A percentile compares a stretch with the other conserved stretches of the same genome.
phyloP scores from a whole-genome alignment of 2,329 filamentous ascomycete species.

The Fusarium sp. region DNA sequence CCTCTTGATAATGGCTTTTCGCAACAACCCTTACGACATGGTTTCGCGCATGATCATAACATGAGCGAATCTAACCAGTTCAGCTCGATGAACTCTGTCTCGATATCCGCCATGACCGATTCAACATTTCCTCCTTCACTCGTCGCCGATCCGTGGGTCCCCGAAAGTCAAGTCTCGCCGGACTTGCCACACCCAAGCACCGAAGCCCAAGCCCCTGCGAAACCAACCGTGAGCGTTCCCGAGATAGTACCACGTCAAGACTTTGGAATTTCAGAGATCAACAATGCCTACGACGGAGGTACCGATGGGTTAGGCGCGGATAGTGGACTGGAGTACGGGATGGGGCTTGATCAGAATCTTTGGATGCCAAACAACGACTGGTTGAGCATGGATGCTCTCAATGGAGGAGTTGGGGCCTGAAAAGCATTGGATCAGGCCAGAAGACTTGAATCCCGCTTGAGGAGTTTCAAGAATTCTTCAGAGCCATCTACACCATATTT shows the following conservation, averaged over 20 bases:
- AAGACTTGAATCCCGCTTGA: background rate
- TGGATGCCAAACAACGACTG: conserved; percentile 50
- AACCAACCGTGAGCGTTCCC: conserved; percentile 28
- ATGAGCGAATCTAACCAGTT: conserved; percentile 39
- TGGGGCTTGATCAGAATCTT: conserved; percentile 54
- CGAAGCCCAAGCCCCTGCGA: conserved; percentile 27
- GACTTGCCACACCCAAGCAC: conserved; percentile 35
- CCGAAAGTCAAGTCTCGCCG: conserved; percentile 44
- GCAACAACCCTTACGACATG: conserved; percentile 37
- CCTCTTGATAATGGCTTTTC: conserved; percentile 37
- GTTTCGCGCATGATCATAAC: conserved; percentile 45
- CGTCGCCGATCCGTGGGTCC: conserved; percentile 45
- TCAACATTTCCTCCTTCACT: conserved; percentile 47
- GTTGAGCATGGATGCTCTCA: conserved; percentile 48
- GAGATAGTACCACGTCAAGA: conserved; percentile 40
- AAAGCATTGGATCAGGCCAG: background rate
- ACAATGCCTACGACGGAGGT: conserved; percentile 62
- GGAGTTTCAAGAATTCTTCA: background rate
- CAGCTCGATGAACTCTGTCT: conserved; percentile 20
- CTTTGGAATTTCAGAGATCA: conserved; percentile 56
- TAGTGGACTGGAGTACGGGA: conserved; percentile 54
- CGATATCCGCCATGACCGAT: conserved; percentile 41
- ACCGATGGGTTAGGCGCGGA: conserved; percentile 60
- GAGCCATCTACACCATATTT: conserved; percentile 8
- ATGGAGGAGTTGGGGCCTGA: conserved; percentile 47